Percentiles rank a stretch among this genome's conserved stretches.
Evolutionary conservation across 2,329 filamentous ascomycete species (phyloP).

Genomic region (Botryotinia calthae): DNA sequence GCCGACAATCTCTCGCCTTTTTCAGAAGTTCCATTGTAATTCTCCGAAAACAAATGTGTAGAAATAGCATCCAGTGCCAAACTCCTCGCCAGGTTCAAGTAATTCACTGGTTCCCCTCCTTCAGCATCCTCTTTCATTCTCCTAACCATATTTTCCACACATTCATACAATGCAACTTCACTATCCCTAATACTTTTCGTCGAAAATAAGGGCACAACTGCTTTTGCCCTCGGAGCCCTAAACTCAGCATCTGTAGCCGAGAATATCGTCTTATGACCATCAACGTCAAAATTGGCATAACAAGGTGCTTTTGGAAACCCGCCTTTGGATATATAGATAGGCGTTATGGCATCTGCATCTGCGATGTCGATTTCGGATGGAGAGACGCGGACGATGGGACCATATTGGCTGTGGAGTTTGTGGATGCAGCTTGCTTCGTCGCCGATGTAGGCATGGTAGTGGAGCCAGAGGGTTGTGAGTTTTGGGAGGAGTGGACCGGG

Average conservation of each 20-base stretch:
- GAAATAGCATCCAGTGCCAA: constrained; percentile 55
- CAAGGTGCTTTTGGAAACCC: constrained; percentile 52
- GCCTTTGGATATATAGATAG: constrained; percentile 52
- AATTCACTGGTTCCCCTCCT: constrained; percentile 43
- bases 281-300: constrained; percentile 57
- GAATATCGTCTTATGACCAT: constrained; percentile 55
- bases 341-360: constrained; percentile 38
- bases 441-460: constrained; percentile 42
- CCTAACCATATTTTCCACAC: constrained; percentile 44
- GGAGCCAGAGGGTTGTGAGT: constrained; percentile 38
- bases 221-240: constrained; percentile 47
- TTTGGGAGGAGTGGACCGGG: constrained; percentile 42
- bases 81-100: constrained; percentile 49
- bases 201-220: constrained; percentile 49
- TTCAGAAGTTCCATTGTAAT: constrained; percentile 46
- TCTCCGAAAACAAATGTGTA: constrained; percentile 51
- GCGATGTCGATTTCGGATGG: constrained; percentile 41
- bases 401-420: constrained; percentile 36
- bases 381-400: constrained; percentile 38
- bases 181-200: constrained; percentile 46
- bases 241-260: constrained; percentile 44
- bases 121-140: constrained; percentile 41
- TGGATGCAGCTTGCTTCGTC: constrained; percentile 36
- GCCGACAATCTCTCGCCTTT: constrained; percentile 41
- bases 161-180: constrained; percentile 41